Conservation (phyloP, 768 basidiomycete genomes). For the Leccinum uliginosum region DNA sequence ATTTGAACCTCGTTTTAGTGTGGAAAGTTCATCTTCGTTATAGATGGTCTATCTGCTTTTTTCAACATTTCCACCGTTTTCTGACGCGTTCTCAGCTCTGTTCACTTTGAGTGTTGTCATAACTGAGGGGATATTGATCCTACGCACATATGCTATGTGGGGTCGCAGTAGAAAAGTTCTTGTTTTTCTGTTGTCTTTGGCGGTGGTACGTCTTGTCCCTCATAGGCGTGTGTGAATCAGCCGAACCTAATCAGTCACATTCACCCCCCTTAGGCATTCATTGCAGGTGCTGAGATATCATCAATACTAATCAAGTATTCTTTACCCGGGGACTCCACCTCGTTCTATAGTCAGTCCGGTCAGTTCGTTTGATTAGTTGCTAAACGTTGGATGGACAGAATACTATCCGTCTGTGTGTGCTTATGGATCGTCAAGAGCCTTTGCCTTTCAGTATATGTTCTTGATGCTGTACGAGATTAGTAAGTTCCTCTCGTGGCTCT, state of each 20-base stretch:
- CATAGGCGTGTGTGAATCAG: too few relatives aligned
- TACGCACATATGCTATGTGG: slow-evolving; percentile 28
- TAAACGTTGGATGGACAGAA: slow-evolving; percentile 5
- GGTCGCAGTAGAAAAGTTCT: slow-evolving; percentile 16
- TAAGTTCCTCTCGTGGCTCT: slow-evolving; percentile 2
- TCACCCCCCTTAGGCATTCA: slow-evolving; percentile 8
- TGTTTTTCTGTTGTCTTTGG: slow-evolving; percentile 14
- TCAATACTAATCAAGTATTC: slow-evolving; percentile 1
- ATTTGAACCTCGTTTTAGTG: slow-evolving; percentile 13
- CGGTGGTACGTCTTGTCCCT: slow-evolving; percentile 8
- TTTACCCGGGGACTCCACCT: slow-evolving; percentile 15
- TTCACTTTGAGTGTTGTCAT: slow-evolving; percentile 13
- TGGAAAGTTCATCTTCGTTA: slow-evolving; percentile 11
- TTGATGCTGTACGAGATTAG: slow-evolving; percentile 22
- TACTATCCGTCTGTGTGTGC: slow-evolving; percentile 17
- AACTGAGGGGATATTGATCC: slow-evolving; percentile 3
- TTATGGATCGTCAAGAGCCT: slow-evolving; percentile 17
- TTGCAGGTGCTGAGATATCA: slow-evolving; percentile 3
- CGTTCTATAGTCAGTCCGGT: slow-evolving; percentile 18
- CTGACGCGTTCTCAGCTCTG: slow-evolving; percentile 10
- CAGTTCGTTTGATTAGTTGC: background rate
- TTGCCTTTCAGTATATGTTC: slow-evolving; percentile 11
- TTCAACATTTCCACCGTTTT: background rate
- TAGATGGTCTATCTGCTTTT: slow-evolving; percentile 13
- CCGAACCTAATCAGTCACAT: background rate